Evolutionary conservation across 441 rosid species (phyloP).

Genomic region (Adansonia grandidieri): DNA sequence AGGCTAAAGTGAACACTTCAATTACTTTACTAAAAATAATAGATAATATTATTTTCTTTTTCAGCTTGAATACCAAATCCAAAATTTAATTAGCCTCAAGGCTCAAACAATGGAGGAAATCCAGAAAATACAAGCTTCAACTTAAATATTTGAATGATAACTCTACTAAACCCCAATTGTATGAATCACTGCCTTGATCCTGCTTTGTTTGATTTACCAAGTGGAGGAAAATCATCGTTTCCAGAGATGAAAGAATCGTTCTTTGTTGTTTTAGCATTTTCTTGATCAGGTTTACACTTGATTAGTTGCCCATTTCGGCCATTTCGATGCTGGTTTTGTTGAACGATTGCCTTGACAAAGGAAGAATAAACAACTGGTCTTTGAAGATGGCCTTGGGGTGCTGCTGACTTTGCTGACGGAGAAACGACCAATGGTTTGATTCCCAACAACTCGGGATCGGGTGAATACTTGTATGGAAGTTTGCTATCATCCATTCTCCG

Average conservation of each 20-base stretch:
- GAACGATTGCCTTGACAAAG: conserved; percentile 4
- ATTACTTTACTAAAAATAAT: background rate
- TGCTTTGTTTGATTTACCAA: conserved; percentile 14
- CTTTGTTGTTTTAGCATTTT: background rate
- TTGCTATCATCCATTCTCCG: conserved; percentile 65
- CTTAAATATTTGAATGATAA: background rate
- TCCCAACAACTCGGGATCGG: conserved; percentile 56
- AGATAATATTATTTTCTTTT: too few species aligned
- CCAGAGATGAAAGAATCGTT: conserved; percentile 9
- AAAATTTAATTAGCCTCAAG: background rate
- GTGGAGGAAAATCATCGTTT: conserved; percentile 40
- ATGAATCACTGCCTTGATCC: conserved; percentile 20
- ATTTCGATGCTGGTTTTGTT: conserved; percentile 23
- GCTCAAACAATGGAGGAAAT: background rate
- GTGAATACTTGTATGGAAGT: conserved; percentile 51
- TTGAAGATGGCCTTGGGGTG: conserved; percentile 22
- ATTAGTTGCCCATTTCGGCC: background rate
- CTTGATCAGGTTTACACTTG: conserved; percentile 1
- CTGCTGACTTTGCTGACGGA: background rate
- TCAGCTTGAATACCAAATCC: background rate
- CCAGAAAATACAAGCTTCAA: background rate
- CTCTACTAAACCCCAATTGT: background rate
- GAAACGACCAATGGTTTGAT: conserved; percentile 34
- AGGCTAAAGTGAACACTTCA: background rate
- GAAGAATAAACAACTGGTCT: conserved; percentile 14